Percentiles rank a stretch among this genome's conserved stretches.
phyloP scores from a whole-genome alignment of 2,329 filamentous ascomycete genomes.

The Apiospora malaysiana region DNA sequence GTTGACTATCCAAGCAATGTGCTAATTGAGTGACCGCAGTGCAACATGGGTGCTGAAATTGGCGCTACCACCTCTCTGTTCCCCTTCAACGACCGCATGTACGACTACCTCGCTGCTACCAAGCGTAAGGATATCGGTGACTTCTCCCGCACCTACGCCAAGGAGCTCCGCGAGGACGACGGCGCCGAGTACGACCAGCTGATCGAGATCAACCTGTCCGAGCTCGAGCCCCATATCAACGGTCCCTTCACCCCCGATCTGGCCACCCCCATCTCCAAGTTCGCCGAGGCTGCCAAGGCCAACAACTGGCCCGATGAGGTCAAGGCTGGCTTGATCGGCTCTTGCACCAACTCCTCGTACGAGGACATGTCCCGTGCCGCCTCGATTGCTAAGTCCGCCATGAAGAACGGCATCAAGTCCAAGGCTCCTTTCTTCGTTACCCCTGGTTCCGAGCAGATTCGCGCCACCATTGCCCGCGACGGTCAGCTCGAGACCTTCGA shows the following conservation, averaged over 20 bases:
- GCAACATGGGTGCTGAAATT: conserved; percentile 61
- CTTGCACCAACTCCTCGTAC: conserved; percentile 90
- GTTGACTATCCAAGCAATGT: conserved; percentile 78
- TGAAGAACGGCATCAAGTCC: conserved; percentile 91
- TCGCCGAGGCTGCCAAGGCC: conserved; percentile 89
- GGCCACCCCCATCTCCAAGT: conserved; percentile 96
- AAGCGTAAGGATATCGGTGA: conserved; percentile 92
- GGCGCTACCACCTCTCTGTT: conserved; percentile 92
- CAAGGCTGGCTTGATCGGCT: conserved; percentile 96
- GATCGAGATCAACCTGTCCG: conserved; percentile 93
- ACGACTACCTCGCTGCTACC: conserved; percentile 91
- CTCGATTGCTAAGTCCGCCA: conserved; percentile 88
- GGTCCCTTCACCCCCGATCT: conserved; percentile 98
- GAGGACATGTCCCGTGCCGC: conserved; percentile 94
- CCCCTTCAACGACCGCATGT: conserved; percentile 98
- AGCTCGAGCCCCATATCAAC: conserved; percentile 98
- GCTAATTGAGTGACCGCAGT: conserved; percentile 42
- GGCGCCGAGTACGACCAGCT: conserved; percentile 94
- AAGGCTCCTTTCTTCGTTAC: conserved; percentile 95
- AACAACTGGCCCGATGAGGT: conserved; percentile 97
- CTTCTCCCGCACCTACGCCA: conserved; percentile 82
- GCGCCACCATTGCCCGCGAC: conserved; percentile 89
- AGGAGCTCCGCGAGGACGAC: conserved; percentile 86
- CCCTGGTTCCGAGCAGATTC: conserved; percentile 95
- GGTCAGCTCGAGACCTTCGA: conserved; percentile 94